phyloP scores from a whole-genome alignment of 192 early-diverging fungal genomes.

The Coemansia reversa region DNA sequence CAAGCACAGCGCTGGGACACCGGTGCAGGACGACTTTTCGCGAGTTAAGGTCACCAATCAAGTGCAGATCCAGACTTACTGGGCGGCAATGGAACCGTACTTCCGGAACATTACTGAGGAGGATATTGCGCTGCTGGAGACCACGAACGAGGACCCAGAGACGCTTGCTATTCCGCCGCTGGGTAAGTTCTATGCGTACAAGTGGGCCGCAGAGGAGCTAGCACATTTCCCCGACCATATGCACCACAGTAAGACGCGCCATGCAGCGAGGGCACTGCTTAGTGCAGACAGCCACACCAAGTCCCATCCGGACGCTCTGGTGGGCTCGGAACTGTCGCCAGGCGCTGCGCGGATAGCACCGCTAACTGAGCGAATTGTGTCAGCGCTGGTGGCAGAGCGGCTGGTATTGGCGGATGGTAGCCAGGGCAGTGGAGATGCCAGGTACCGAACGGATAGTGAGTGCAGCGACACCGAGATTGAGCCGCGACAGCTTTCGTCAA shows the following conservation, averaged over 20 bases:
- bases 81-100: conserved; percentile 80
- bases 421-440: background rate
- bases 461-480: conserved; percentile 14
- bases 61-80: conserved; percentile 83
- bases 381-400: conserved; percentile 67
- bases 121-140: conserved; percentile 71
- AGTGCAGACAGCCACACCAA: conserved; percentile 10
- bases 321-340: conserved; percentile 58
- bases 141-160: conserved; percentile 59
- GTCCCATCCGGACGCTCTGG: conserved; percentile 10
- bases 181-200: conserved; percentile 70
- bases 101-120: conserved; percentile 77
- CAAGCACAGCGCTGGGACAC: conserved; percentile 41
- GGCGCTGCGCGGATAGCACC: conserved; percentile 66
- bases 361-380: conserved; percentile 77
- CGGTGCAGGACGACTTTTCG: conserved; percentile 63
- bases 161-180: conserved; percentile 78
- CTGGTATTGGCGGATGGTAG: conserved; percentile 35
- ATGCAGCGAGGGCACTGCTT: conserved; percentile 25
- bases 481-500: conserved; percentile 15
- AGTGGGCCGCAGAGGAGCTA: conserved; percentile 71
- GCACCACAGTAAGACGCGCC: conserved; percentile 40
- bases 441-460: conserved; percentile 19
- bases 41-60: conserved; percentile 72
- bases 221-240: conserved; percentile 54